A percentile compares a stretch with the other conserved stretches of the same genome.
These are phyloP conservation scores for Saturnispora kantuleensis DNA, from an alignment of 805 yeast species.

Conservation along the genomic window DNA sequence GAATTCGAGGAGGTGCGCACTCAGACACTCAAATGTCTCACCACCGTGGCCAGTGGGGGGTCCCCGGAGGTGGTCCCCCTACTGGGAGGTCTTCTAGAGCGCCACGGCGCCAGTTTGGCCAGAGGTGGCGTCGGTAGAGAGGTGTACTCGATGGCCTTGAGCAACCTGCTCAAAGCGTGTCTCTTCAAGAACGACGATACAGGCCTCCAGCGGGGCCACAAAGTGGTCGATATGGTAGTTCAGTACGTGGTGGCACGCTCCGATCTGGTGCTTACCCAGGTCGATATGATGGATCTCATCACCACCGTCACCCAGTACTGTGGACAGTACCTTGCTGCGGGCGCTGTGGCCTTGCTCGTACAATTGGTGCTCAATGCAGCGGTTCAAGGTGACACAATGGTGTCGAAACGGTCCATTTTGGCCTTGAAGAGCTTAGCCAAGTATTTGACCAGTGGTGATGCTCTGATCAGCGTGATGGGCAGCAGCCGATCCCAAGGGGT, in stretches of 20 bases:
- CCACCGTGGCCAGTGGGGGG: constrained; percentile 21
- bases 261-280: constrained; percentile 19
- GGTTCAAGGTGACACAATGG: constrained; percentile 33
- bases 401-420: constrained; percentile 34
- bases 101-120: no score
- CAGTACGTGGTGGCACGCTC: constrained; percentile 19
- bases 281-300: constrained; percentile 54
- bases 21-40: constrained; percentile 52
- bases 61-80: constrained; percentile 27
- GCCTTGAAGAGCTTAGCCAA: constrained; percentile 30
- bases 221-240: no score
- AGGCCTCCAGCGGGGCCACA: no score
- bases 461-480: no score
- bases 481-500: no score
- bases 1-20: constrained; percentile 63
- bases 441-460: constrained; percentile 8
- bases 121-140: no score
- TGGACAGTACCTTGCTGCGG: constrained; percentile 20
- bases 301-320: constrained; percentile 44
- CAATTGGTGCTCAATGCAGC: constrained; percentile 28
- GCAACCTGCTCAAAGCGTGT: constrained; percentile 27
- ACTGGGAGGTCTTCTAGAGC: no score
- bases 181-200: no score
- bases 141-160: constrained; percentile 40
- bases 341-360: constrained; percentile 18